phyloP scores from a whole-genome alignment of 345 rosid species.

The Eucalyptus rudis region DNA sequence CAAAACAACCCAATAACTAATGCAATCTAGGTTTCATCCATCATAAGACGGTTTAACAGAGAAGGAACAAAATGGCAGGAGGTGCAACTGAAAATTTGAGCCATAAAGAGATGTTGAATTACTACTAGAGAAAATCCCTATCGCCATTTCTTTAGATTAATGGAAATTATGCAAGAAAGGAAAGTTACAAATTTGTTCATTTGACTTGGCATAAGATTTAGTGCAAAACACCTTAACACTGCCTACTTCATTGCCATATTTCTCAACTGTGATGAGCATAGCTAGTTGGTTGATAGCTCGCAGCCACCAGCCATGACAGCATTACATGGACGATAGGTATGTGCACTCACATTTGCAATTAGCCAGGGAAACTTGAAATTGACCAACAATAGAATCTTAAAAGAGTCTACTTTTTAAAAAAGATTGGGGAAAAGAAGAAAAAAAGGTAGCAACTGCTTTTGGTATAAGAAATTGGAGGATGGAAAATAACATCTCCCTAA shows the following conservation, averaged over 20 bases:
- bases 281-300: neutral
- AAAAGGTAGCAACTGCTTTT: neutral
- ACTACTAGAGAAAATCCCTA: neutral
- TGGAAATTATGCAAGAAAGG: neutral
- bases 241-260: neutral
- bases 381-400: neutral
- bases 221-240: neutral
- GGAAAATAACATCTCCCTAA: neutral
- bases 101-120: neutral
- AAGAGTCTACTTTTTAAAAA: neutral
- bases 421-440: neutral
- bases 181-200: neutral
- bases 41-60: neutral
- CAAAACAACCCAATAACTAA: neutral
- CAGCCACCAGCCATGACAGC: neutral
- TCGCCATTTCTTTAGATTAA: neutral
- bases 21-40: neutral
- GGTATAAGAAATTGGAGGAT: neutral
- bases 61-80: neutral
- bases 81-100: neutral
- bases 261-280: neutral
- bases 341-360: neutral
- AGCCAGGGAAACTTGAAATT: neutral
- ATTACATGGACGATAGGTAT: neutral
- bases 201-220: neutral